Percentiles rank a stretch among this genome's conserved stretches.
Evolutionary conservation across 164 flowering plant species (phyloP).

Genomic region (Nelumbo lutea): DNA sequence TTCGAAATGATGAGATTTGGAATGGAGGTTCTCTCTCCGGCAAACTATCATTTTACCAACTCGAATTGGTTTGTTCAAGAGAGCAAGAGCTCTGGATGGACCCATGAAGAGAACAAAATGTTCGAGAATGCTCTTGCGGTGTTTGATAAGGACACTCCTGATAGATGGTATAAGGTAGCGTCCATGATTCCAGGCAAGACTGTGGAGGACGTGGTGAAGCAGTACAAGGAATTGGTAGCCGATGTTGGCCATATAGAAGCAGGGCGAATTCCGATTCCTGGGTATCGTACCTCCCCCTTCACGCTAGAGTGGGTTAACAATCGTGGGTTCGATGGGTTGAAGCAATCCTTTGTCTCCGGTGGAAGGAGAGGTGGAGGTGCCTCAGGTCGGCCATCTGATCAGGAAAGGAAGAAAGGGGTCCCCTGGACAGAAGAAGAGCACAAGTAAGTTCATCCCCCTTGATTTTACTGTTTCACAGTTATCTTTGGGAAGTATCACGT

Average conservation of each 20-base stretch:
- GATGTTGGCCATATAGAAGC: conserved; percentile 74
- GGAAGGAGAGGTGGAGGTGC: conserved; percentile 41
- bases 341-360: conserved; percentile 23
- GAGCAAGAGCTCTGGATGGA: conserved; percentile 47
- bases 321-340: conserved; percentile 30
- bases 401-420: conserved; percentile 76
- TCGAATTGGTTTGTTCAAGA: conserved; percentile 52
- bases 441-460: conserved; percentile 32
- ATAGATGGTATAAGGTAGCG: conserved; percentile 65
- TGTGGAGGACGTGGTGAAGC: conserved; percentile 49
- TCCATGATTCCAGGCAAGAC: conserved; percentile 73
- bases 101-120: conserved; percentile 61
- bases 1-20: conserved; percentile 41
- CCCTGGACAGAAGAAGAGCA: conserved; percentile 91
- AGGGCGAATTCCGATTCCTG: conserved; percentile 61
- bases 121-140: conserved; percentile 71
- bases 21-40: conserved; percentile 39
- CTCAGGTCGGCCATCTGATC: conserved; percentile 40
- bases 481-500: not conserved
- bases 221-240: conserved; percentile 56
- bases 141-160: conserved; percentile 58
- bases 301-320: conserved; percentile 46
- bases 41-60: conserved; percentile 21
- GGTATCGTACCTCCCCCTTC: conserved; percentile 41
- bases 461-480: not conserved